Evolutionary conservation across 2,329 filamentous ascomycete species (phyloP).

Genomic region (Blastomyces silverae): DNA sequence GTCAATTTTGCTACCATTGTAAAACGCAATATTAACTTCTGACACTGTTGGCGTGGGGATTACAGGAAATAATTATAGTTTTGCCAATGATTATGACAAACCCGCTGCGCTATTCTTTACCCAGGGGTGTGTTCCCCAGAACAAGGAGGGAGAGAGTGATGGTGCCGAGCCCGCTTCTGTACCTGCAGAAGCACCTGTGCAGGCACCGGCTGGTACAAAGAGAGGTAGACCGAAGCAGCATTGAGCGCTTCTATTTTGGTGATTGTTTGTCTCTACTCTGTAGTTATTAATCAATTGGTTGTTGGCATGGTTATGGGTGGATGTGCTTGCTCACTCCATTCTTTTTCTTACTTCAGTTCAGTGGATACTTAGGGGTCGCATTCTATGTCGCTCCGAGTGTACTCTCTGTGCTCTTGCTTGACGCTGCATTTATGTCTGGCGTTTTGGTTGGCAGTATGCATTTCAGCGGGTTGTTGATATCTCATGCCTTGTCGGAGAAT

Average conservation of each 20-base stretch:
- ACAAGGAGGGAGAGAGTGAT: conserved; percentile 24
- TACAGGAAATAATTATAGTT: conserved; percentile 86
- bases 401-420: not conserved
- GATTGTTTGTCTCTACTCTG: not conserved
- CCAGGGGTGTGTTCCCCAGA: conserved; percentile 63
- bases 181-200: conserved; percentile 9
- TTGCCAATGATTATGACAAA: conserved; percentile 68
- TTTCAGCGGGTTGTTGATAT: not conserved
- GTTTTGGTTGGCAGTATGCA: not conserved
- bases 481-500: not conserved
- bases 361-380: not conserved
- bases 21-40: conserved; percentile 10
- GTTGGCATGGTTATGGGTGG: not conserved
- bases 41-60: conserved; percentile 2
- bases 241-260: not conserved
- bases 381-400: not conserved
- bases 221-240: conserved; percentile 12
- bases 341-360: not conserved
- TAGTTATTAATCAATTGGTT: not conserved
- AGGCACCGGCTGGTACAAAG: conserved; percentile 8
- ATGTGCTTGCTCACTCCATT: not conserved
- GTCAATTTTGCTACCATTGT: conserved; percentile 4
- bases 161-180: conserved; percentile 23
- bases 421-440: not conserved
- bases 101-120: conserved; percentile 83